Conservation (phyloP, 169 alveolate species). For the Plasmodium knowlesi region DNA sequence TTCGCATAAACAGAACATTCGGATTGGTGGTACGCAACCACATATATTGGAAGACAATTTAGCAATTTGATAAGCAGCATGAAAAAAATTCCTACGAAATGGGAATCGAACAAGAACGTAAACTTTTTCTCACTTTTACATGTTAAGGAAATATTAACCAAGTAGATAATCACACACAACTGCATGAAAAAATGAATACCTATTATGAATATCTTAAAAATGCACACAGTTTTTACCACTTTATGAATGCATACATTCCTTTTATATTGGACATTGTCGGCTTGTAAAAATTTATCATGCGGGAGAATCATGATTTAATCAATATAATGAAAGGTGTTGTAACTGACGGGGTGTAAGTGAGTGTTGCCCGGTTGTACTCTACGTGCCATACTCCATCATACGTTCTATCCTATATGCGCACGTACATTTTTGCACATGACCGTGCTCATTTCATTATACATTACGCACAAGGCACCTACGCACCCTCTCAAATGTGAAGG, state of each 20-base stretch:
- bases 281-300: not conserved
- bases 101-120: not conserved
- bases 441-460: not conserved
- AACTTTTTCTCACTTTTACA: not conserved
- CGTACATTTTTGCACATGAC: no score
- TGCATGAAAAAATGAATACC: not conserved
- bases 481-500: not conserved
- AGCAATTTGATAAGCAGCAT: not conserved
- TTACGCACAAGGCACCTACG: not conserved
- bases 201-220: not conserved
- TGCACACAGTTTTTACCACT: not conserved
- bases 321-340: not conserved
- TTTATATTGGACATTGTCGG: not conserved
- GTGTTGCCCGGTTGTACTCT: not conserved
- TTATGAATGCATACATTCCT: not conserved
- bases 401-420: not conserved
- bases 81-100: not conserved
- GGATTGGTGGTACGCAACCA: not conserved
- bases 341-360: not conserved
- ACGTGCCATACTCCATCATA: not conserved
- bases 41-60: not conserved
- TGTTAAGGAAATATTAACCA: not conserved
- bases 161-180: not conserved
- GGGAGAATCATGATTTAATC: not conserved
- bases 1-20: not conserved